Evolutionary conservation across 2,329 filamentous ascomycete species (phyloP).

Genomic region (Fusarium sp.): DNA sequence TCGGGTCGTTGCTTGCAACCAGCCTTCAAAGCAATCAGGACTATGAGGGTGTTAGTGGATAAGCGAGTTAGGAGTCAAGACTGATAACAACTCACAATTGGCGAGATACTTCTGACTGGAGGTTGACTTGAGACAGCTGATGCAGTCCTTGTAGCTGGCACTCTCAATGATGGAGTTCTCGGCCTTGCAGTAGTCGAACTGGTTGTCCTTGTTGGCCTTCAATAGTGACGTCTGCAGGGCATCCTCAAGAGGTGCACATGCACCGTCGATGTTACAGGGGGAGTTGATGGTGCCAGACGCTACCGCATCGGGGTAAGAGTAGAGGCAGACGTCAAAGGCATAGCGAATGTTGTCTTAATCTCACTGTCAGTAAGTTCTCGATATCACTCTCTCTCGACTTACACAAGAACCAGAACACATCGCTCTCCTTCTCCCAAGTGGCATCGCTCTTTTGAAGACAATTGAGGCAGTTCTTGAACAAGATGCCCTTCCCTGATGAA

Average conservation of each 20-base stretch:
- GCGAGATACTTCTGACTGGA: slow-evolving; percentile 53
- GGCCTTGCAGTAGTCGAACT: slow-evolving; percentile 54
- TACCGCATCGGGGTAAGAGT: slow-evolving; percentile 45
- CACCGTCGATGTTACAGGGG: slow-evolving; percentile 54
- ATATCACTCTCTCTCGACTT: slow-evolving; percentile 33
- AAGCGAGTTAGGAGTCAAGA: no score
- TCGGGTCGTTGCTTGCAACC: slow-evolving; percentile 57
- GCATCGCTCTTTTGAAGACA: neutral
- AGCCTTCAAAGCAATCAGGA: slow-evolving; percentile 16
- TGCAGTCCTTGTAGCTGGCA: slow-evolving; percentile 49
- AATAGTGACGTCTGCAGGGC: slow-evolving; percentile 47
- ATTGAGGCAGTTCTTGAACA: neutral
- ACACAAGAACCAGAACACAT: slow-evolving; percentile 56
- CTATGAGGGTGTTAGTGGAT: neutral
- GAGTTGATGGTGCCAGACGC: slow-evolving; percentile 47
- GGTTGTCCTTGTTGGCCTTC: slow-evolving; percentile 30
- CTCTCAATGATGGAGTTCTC: slow-evolving; percentile 41
- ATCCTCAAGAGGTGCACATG: slow-evolving; percentile 52
- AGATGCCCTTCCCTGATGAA: neutral
- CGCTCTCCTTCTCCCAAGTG: neutral
- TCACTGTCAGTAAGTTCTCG: neutral
- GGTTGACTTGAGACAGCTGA: slow-evolving; percentile 54
- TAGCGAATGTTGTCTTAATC: slow-evolving; percentile 60
- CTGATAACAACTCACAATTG: slow-evolving; percentile 52
- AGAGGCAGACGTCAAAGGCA: slow-evolving; percentile 58